phyloP scores from a whole-genome alignment of 768 basidiomycete species.

The Tulasnella calospora region DNA sequence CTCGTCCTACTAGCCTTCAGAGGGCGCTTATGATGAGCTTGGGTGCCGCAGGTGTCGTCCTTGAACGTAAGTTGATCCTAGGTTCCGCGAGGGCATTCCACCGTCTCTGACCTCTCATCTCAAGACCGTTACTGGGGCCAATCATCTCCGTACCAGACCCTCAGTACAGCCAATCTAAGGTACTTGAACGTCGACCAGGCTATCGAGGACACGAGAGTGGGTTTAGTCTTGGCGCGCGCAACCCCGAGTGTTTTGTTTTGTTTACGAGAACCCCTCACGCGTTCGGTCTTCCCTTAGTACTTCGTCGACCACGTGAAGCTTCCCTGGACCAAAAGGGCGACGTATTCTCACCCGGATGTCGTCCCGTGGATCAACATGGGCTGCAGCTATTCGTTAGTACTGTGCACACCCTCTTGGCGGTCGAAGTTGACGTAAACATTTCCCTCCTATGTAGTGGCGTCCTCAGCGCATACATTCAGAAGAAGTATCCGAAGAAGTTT shows the following conservation, averaged over 20 bases:
- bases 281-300: constrained; percentile 11
- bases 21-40: constrained; percentile 1
- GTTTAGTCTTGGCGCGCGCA: not conserved
- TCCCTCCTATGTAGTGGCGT: not conserved
- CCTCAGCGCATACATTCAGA: not conserved
- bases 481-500: constrained; percentile 2
- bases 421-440: not conserved
- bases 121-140: constrained; percentile 21
- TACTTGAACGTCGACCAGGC: constrained; percentile 1
- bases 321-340: not conserved
- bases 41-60: constrained; percentile 20
- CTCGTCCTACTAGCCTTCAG: not conserved
- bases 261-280: not conserved
- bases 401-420: too few species aligned
- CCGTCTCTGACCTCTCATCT: not conserved
- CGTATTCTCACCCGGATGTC: not conserved
- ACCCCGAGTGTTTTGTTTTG: not conserved
- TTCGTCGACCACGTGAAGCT: constrained; percentile 17
- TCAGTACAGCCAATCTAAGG: constrained; percentile 7
- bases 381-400: constrained; percentile 12
- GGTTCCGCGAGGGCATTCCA: not conserved
- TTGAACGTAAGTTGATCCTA: constrained; percentile 16
- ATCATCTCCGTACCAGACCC: constrained; percentile 7
- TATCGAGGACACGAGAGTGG: constrained; percentile 3
- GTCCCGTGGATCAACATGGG: constrained; percentile 14